These are phyloP conservation scores for Trypanosoma mega DNA, from an alignment of 208 protist genomes.

Conservation along the genomic window DNA sequence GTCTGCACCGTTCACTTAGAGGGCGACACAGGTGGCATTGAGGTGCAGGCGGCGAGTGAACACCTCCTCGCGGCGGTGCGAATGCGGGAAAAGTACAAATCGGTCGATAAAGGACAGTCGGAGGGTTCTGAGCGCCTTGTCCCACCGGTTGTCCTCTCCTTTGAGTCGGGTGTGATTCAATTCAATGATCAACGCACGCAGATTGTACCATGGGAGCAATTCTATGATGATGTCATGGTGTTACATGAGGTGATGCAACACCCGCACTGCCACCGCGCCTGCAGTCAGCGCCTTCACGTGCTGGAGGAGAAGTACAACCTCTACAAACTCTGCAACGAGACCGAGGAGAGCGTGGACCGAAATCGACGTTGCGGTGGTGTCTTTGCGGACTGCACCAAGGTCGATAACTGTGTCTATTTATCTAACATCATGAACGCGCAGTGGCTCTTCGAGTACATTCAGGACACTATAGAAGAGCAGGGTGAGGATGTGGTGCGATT, in stretches of 20 bases:
- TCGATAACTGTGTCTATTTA: slow-evolving; percentile 93
- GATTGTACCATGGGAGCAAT: slow-evolving; percentile 72
- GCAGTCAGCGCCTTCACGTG: slow-evolving; percentile 77
- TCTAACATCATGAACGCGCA: slow-evolving; percentile 85
- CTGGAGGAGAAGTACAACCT: slow-evolving; percentile 94
- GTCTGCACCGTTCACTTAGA: slow-evolving; percentile 65
- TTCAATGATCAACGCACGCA: slow-evolving; percentile 53
- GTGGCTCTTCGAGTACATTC: slow-evolving; percentile 91
- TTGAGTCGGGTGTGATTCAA: slow-evolving; percentile 62
- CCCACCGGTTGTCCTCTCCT: slow-evolving; percentile 46
- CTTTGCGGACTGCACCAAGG: slow-evolving; percentile 87
- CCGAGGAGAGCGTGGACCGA: slow-evolving; percentile 63
- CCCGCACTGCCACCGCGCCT: slow-evolving; percentile 48
- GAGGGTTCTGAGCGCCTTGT: slow-evolving; percentile 29
- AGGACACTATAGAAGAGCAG: slow-evolving; percentile 75
- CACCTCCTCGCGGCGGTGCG: slow-evolving; percentile 40
- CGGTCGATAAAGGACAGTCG: slow-evolving; percentile 56
- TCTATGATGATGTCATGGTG: slow-evolving; percentile 58
- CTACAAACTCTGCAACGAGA: slow-evolving; percentile 90
- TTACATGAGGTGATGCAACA: slow-evolving; percentile 52
- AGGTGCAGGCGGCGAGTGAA: slow-evolving; percentile 61
- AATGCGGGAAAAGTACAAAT: slow-evolving; percentile 72
- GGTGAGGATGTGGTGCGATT: slow-evolving; percentile 76
- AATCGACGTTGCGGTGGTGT: slow-evolving; percentile 70
- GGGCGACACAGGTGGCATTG: slow-evolving; percentile 72